These are phyloP conservation scores for Didymella keratinophila DNA, from an alignment of 2,329 filamentous ascomycete genomes.

Conservation along the genomic window DNA sequence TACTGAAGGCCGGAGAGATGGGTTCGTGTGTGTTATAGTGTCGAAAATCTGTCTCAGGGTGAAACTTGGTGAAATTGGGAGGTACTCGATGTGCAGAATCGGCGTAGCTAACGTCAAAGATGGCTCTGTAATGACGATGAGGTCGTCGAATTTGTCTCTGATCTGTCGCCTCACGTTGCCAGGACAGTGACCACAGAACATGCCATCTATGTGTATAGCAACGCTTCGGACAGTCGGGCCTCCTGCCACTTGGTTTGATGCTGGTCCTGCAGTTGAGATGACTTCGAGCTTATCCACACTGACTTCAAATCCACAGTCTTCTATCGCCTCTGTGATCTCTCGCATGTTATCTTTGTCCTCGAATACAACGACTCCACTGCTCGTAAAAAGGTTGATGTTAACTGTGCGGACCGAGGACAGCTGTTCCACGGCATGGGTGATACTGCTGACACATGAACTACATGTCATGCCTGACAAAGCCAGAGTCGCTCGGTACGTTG, in stretches of 20 bases:
- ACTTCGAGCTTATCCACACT: conserved; percentile 47
- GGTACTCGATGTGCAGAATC: conserved; percentile 74
- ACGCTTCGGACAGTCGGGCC: conserved; percentile 41
- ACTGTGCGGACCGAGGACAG: conserved; percentile 57
- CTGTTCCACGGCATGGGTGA: conserved; percentile 60
- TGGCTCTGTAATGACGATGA: conserved; percentile 61
- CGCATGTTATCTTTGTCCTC: conserved; percentile 54
- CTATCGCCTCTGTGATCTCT: conserved; percentile 59
- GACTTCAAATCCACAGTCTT: conserved; percentile 57
- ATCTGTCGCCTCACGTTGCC: conserved; percentile 63
- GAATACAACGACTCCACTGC: conserved; percentile 60
- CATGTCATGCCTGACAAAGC: conserved; percentile 69
- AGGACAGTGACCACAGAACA: conserved; percentile 59
- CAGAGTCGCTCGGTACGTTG: conserved; percentile 51
- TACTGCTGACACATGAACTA: conserved; percentile 62
- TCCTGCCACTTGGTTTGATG: conserved; percentile 21
- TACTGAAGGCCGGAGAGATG: conserved; percentile 71
- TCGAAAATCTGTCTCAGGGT: conserved; percentile 78
- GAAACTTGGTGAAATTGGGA: conserved; percentile 70
- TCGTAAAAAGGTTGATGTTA: conserved; percentile 61
- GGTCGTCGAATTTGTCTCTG: conserved; percentile 56
- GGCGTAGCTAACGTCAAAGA: conserved; percentile 67
- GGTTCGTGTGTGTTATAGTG: conserved; percentile 71
- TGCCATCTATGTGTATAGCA: conserved; percentile 51
- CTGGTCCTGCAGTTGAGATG: conserved; percentile 4